Evolutionary conservation across 2,329 filamentous ascomycete genomes (phyloP), one percentile per base, ranked within the genome.

Genomic region (Aspergillus tamarii): DNA sequence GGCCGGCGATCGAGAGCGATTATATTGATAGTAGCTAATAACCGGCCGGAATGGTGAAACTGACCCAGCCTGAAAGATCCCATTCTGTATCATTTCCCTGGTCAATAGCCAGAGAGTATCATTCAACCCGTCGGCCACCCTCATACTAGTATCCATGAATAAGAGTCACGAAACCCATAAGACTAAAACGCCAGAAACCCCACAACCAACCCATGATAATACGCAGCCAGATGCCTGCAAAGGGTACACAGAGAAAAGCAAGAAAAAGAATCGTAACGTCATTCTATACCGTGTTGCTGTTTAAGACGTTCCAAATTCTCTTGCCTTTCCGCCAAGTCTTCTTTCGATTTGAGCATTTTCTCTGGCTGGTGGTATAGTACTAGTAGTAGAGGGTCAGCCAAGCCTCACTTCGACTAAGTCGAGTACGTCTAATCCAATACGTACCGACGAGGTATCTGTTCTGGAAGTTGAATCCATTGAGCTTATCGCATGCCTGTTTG

Each of bases 391-490:
- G 28, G 50, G 54, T 69, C 56, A 70, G 56, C 52, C 48, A 55
- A 52, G 16, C 46, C 14, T 52, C 9, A 11, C 48, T 9, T 52
- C 21, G 2, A n/a, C 16, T 52, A 10, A 14, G 6, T 16, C 21
- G 28, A 12, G 1, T n/a, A 23, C 16, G 21, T 39, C 21, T 8
- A 34, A 43, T 39, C 43, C 30, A 46, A 53, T 34, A 88, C 92
- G 66, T 88, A 96, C 93, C 93, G 76, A 99, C 95, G 74, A 99
- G 92, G 83, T 99, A 99, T 79, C 95, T 91, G 84, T 94, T 97
- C 85, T 99, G 95, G 82, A 99, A 99, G 85, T 99, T 99, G 89
- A 96, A 99, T 79, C 95, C 95, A 85, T 99, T 99, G 80, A 99
- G 87, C 85, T 98, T 97, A 85, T 99, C 95, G 86, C 95, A 98